These are phyloP conservation scores for Plasmodium coatneyi DNA, from an alignment of 169 alveolate species.

Conservation along the genomic window DNA sequence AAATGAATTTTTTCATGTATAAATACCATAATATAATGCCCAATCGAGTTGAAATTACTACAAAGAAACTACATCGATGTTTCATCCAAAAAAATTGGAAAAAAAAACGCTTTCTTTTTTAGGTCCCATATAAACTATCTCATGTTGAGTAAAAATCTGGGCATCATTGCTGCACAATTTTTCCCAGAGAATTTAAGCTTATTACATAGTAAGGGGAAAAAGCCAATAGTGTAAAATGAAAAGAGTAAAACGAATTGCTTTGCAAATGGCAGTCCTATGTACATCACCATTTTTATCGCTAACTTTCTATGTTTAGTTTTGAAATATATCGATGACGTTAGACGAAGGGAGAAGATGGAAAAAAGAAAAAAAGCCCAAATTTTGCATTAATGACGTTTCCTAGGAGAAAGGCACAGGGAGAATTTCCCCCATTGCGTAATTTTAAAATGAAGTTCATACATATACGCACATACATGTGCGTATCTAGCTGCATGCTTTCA, in stretches of 20 bases:
- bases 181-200: constrained; percentile 32
- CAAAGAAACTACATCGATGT: neutral
- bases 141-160: constrained; percentile 33
- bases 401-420: neutral
- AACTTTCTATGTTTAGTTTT: constrained; percentile 1
- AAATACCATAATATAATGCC: neutral
- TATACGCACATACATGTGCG: neutral
- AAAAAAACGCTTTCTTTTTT: constrained; percentile 2
- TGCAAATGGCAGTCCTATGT: neutral
- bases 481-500: neutral
- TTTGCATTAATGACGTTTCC: neutral
- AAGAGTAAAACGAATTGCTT: neutral
- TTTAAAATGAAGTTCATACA: neutral
- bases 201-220: constrained; percentile 20
- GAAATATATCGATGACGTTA: constrained; percentile 18
- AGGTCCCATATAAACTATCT: constrained; percentile 35
- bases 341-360: neutral
- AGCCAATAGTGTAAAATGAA: neutral
- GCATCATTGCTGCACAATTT: constrained; percentile 26
- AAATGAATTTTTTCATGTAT: neutral
- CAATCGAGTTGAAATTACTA: neutral
- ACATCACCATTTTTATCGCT: neutral
- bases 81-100: neutral
- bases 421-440: neutral
- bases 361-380: neutral